These are phyloP conservation scores for Limonium bicolor DNA, from an alignment of 148 eudicot genomes.

Conservation along the genomic window DNA sequence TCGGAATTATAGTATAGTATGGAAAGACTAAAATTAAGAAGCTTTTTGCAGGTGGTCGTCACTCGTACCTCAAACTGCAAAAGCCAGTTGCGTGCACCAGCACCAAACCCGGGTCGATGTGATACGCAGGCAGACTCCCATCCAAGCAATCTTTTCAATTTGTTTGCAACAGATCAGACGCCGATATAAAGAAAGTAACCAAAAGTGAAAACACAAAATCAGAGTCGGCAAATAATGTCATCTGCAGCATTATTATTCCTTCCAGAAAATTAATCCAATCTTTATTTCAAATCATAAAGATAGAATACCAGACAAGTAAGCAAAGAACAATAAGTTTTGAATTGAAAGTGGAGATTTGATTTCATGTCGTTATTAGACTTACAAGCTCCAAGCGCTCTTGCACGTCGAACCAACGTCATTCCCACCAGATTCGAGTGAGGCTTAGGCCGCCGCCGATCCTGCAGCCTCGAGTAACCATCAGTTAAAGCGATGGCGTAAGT, in stretches of 20 bases:
- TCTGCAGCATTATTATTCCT: too few relatives aligned
- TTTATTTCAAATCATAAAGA: neutral
- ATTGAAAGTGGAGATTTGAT: neutral
- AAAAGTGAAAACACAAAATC: too few relatives aligned
- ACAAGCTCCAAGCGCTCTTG: slow-evolving; percentile 59
- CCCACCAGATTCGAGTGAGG: slow-evolving; percentile 28
- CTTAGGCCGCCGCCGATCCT: too few relatives aligned
- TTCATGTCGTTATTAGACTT: slow-evolving; percentile 8
- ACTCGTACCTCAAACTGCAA: slow-evolving; percentile 93
- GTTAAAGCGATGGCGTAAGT: too few relatives aligned
- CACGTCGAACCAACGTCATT: slow-evolving; percentile 52
- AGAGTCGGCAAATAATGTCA: too few relatives aligned
- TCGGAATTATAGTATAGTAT: too few relatives aligned
- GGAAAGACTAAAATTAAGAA: too few relatives aligned
- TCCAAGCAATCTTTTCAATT: slow-evolving; percentile 70
- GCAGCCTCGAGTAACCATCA: too few relatives aligned
- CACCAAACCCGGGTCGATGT: slow-evolving; percentile 67
- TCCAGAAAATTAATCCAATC: too few relatives aligned
- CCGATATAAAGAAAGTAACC: too few relatives aligned
- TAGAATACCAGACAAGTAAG: neutral
- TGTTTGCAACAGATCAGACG: neutral
- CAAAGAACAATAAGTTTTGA: neutral
- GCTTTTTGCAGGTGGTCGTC: too few relatives aligned
- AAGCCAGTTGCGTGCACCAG: slow-evolving; percentile 81
- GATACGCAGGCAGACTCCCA: slow-evolving; percentile 92